Evolutionary conservation across 2,329 filamentous ascomycete species (phyloP).

Genomic region (Xylaria sp.): DNA sequence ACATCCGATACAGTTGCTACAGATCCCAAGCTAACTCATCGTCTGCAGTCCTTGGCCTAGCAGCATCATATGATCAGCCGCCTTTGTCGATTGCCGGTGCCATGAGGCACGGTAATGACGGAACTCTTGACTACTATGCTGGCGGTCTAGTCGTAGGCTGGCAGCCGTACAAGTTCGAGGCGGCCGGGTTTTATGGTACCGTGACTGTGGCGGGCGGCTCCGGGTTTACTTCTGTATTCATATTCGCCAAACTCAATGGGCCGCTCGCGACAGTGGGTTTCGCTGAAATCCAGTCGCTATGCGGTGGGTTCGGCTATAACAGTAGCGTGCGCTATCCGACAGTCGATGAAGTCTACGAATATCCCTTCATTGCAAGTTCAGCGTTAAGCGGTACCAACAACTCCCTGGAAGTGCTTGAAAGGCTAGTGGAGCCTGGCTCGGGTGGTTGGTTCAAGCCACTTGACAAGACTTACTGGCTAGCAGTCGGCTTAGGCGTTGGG

Average conservation of each 20-base stretch:
- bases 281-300: constrained; percentile 5
- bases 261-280: constrained; percentile 16
- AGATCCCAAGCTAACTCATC: no score
- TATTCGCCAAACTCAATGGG: constrained; percentile 19
- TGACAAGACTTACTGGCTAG: constrained; percentile 51
- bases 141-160: constrained; percentile 53
- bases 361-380: constrained; percentile 4
- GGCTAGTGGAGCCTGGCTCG: constrained; percentile 34
- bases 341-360: constrained; percentile 9
- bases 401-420: constrained; percentile 31
- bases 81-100: constrained; percentile 53
- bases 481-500: constrained; percentile 51
- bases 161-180: constrained; percentile 51
- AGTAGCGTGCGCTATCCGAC: constrained; percentile 8
- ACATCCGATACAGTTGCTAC: no score
- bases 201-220: constrained; percentile 15
- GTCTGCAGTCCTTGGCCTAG: constrained; percentile 52
- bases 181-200: constrained; percentile 54
- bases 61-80: constrained; percentile 48
- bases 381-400: not conserved
- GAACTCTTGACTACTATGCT: constrained; percentile 47
- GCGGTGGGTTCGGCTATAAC: constrained; percentile 23
- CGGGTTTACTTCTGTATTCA: constrained; percentile 41
- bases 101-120: constrained; percentile 45
- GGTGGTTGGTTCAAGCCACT: constrained; percentile 49